phyloP scores from a whole-genome alignment of 495 filamentous ascomycete genomes.

The Opeltia flavorubescens region DNA sequence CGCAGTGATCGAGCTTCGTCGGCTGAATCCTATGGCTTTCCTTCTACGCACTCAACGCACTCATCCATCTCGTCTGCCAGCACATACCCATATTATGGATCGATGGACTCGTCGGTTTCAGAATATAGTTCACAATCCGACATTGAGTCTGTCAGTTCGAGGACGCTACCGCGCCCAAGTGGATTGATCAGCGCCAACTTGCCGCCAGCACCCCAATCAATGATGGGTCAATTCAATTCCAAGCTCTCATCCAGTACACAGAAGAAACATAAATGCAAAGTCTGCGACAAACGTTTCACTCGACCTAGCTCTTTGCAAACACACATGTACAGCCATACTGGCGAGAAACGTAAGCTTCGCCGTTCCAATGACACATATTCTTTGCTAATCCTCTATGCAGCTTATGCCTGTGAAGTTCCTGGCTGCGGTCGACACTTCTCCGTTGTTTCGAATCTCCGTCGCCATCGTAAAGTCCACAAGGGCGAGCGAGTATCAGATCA shows the following conservation, averaged over 20 bases:
- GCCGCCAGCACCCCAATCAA: constrained; percentile 80
- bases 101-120: constrained; percentile 67
- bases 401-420: constrained; percentile 86
- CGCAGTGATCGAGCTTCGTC: constrained; percentile 48
- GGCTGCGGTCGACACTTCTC: constrained; percentile 96
- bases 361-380: not conserved
- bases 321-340: constrained; percentile 98
- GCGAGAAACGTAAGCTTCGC: constrained; percentile 86
- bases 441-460: constrained; percentile 87
- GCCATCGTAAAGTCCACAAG: constrained; percentile 95
- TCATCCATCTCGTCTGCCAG: constrained; percentile 84
- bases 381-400: constrained; percentile 37
- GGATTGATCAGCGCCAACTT: constrained; percentile 48
- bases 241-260: constrained; percentile 92
- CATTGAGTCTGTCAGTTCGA: constrained; percentile 62
- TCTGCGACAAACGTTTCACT: constrained; percentile 98
- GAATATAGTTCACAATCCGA: constrained; percentile 87
- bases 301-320: constrained; percentile 92
- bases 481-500: constrained; percentile 38
- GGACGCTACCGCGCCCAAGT: constrained; percentile 70
- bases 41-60: constrained; percentile 75
- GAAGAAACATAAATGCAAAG: constrained; percentile 99
- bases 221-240: constrained; percentile 98
- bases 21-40: constrained; percentile 87
- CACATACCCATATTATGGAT: constrained; percentile 62